A percentile compares a stretch with the other conserved stretches of the same genome.
These are phyloP conservation scores for Fusarium proliferatum DNA, from an alignment of 2,329 filamentous ascomycete genomes.

Conservation along the genomic window DNA sequence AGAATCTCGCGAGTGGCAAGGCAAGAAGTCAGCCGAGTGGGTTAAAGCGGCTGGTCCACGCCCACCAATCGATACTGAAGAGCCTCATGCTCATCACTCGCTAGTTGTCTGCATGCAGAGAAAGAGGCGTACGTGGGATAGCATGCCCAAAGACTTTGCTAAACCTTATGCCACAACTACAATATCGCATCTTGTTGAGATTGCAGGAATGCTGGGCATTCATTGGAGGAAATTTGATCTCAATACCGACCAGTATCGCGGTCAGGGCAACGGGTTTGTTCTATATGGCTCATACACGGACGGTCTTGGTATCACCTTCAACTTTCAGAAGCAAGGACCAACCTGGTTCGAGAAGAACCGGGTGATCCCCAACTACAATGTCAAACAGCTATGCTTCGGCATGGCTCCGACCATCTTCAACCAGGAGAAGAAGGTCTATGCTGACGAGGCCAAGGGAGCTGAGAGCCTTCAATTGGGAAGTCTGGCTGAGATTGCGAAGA, in stretches of 20 bases:
- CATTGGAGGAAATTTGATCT: conserved; percentile 57
- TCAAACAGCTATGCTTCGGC: conserved; percentile 56
- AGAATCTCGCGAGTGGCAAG: conserved; percentile 39
- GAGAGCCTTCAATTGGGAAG: conserved; percentile 49
- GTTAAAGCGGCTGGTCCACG: conserved; percentile 23
- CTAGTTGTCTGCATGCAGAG: conserved; percentile 37
- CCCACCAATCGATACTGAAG: not conserved
- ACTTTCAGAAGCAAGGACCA: conserved; percentile 52
- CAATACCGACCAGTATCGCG: conserved; percentile 50
- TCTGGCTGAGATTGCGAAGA: conserved; percentile 50
- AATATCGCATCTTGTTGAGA: conserved; percentile 51
- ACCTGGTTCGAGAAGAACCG: conserved; percentile 51
- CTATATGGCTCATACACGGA: conserved; percentile 46
- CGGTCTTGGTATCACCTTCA: conserved; percentile 54
- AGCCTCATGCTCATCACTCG: conserved; percentile 20
- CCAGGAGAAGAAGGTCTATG: conserved; percentile 37
- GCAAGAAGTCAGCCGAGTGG: conserved; percentile 26
- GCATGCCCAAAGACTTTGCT: conserved; percentile 37
- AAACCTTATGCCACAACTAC: conserved; percentile 52
- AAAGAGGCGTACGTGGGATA: conserved; percentile 39
- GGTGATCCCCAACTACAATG: conserved; percentile 50
- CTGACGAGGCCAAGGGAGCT: conserved; percentile 32
- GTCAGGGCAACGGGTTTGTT: conserved; percentile 52
- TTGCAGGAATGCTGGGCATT: conserved; percentile 52
- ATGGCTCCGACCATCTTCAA: conserved; percentile 54